These are phyloP conservation scores for Arthroderma sp. DNA, from an alignment of 2,329 filamentous ascomycete species.

Conservation along the genomic window DNA sequence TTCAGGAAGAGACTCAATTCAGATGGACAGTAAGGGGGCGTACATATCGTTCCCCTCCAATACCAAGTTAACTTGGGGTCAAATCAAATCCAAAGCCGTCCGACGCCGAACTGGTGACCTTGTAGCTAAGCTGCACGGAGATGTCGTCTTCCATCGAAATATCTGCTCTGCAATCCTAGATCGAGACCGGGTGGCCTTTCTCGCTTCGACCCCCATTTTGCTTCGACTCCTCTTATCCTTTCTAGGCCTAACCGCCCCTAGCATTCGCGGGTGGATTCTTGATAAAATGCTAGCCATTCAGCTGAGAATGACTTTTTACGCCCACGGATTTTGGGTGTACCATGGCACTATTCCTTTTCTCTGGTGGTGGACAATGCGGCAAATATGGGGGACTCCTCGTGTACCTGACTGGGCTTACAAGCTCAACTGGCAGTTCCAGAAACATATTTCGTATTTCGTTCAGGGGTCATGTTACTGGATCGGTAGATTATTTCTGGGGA, in stretches of 20 bases:
- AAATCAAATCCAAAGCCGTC: no score
- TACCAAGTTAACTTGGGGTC: background rate
- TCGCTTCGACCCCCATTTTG: background rate
- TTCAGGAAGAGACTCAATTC: background rate
- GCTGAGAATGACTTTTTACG: background rate
- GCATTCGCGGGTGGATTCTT: background rate
- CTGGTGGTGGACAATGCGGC: background rate
- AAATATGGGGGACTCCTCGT: conserved; percentile 1
- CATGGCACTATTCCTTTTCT: conserved; percentile 2
- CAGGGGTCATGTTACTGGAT: conserved; percentile 1
- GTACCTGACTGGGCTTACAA: background rate
- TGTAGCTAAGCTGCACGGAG: background rate
- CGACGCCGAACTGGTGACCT: background rate
- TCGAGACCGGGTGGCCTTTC: background rate
- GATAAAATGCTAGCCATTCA: conserved; percentile 3
- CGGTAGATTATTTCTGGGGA: conserved; percentile 1
- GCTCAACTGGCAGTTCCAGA: background rate
- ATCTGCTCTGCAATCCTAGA: conserved; percentile 2
- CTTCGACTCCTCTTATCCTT: background rate
- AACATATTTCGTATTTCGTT: background rate
- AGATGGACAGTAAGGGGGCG: background rate
- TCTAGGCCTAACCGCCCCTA: background rate
- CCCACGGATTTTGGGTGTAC: conserved; percentile 1
- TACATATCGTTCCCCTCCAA: background rate
- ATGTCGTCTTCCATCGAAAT: background rate